A percentile compares a stretch with the other conserved stretches of the same genome.
phyloP scores from a whole-genome alignment of 768 basidiomycete species.

The Auricularia cornea region DNA sequence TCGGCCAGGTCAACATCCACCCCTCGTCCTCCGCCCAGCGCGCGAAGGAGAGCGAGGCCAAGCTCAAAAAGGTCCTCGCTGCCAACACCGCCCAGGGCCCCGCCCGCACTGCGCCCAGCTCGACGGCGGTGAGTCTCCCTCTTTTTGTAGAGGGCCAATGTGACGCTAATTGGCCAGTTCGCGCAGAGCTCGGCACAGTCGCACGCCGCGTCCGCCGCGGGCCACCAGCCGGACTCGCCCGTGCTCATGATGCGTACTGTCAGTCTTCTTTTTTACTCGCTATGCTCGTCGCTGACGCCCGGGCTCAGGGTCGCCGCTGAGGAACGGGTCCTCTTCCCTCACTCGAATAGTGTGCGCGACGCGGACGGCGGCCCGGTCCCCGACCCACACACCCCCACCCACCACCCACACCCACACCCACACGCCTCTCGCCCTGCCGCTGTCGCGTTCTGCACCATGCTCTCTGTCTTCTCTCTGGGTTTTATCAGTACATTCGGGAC shows the following conservation, averaged over 20 bases:
- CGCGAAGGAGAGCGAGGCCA: constrained; percentile 66
- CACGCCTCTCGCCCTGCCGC: too few relatives aligned
- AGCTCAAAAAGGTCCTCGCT: constrained; percentile 16
- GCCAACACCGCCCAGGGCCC: not conserved
- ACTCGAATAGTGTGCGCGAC: too few relatives aligned
- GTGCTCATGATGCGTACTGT: not conserved
- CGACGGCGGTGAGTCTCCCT: not conserved
- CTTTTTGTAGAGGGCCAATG: not conserved
- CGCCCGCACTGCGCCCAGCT: not conserved
- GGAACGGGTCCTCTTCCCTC: too few relatives aligned
- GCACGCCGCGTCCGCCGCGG: not conserved
- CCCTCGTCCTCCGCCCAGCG: constrained; percentile 57
- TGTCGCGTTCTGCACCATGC: too few relatives aligned
- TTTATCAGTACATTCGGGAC: too few relatives aligned
- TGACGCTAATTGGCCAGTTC: not conserved
- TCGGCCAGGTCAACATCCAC: constrained; percentile 57
- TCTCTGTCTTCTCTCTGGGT: too few relatives aligned
- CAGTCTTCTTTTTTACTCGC: not conserved
- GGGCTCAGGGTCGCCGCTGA: not conserved
- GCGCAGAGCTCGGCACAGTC: not conserved
- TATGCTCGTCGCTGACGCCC: not conserved
- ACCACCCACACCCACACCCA: too few relatives aligned
- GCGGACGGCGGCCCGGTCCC: too few relatives aligned
- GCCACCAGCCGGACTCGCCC: not conserved
- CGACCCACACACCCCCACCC: too few relatives aligned